Base-by-base conservation (phyloP, 148 eudicot genomes). In the Chenopodium formosanum region DNA sequence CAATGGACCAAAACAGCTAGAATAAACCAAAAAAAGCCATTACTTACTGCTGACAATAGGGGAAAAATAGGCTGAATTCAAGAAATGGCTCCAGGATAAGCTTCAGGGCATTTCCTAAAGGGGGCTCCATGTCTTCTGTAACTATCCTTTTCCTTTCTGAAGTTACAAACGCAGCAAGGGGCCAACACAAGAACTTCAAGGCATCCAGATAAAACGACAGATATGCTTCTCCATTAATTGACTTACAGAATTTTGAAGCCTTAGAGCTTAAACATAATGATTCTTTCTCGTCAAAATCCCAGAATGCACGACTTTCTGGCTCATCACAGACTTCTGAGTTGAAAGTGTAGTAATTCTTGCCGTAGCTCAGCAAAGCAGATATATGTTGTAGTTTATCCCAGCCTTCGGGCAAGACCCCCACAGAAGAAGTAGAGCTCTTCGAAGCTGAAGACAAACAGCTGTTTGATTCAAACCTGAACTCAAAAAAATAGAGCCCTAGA, bases 161-260 rank as follows among this genome's bases (percentile, higher is more conserved):
- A 81, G 85, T 83, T 64, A 96, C 83, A 78, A 88, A 86, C 48
- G 91, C 90, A 72, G 98, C 94, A 73, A 96, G 90, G 71, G 91
- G 91, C 83, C 87, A 83, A 80, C 98, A 92, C 79, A 92, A 77
- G 78, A 92, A 96, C 82, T 88, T 90, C 86, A 96, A 74, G 17
- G 98, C 99, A 81, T 84, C 85, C 82, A 83, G 88, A 83, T 87
- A 86, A 63, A 85, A 88, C 32, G 85, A 76, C 67, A 87, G 40
- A 82, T 78, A 80, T 60, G 65, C 70, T 50, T 83, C 86, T 52
- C 75, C 81, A 25, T 62, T 75, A n/a, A 77, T 82, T 78, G 75
- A 31, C 80, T 72, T 58, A 22, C 79, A 65, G 22, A 8, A 64
- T 74, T 78, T 50, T 27, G 77, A 73, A 40, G 64, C 58, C 56